Conservation (phyloP, 164 flowering plant genomes). For the Umbilicus rupestris region DNA sequence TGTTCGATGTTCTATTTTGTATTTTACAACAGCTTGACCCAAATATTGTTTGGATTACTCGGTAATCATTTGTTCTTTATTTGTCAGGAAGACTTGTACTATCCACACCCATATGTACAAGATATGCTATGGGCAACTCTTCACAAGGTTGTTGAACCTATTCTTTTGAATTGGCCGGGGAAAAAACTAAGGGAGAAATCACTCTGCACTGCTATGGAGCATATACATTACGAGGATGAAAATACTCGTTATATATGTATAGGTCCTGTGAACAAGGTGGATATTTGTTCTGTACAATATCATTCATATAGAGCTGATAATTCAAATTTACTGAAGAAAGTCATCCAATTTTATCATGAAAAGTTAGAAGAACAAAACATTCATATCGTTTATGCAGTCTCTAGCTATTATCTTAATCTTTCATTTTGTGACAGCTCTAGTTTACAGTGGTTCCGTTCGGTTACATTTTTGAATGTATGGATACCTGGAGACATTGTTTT, state of each 20-base stretch:
- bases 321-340: background rate
- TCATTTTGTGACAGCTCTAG: background rate
- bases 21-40: background rate
- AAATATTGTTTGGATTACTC: background rate
- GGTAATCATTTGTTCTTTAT: background rate
- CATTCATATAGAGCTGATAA: background rate
- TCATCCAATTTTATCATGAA: background rate
- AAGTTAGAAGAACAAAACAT: background rate
- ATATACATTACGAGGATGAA: constrained; percentile 49
- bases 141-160: constrained; percentile 36
- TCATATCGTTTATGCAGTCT: background rate
- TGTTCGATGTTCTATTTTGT: background rate
- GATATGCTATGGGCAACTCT: constrained; percentile 47
- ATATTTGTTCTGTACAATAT: background rate
- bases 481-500: background rate
- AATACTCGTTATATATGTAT: constrained; percentile 46
- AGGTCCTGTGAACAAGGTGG: constrained; percentile 47
- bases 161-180: constrained; percentile 45
- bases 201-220: constrained; percentile 24
- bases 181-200: constrained; percentile 42
- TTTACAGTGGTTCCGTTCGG: background rate
- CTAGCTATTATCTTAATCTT: background rate
- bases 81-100: constrained; percentile 48
- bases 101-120: constrained; percentile 42
- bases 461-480: background rate